These are phyloP conservation scores for Ustilago esculenta DNA, from an alignment of 1,284 basidiomycete genomes.

Conservation along the genomic window DNA sequence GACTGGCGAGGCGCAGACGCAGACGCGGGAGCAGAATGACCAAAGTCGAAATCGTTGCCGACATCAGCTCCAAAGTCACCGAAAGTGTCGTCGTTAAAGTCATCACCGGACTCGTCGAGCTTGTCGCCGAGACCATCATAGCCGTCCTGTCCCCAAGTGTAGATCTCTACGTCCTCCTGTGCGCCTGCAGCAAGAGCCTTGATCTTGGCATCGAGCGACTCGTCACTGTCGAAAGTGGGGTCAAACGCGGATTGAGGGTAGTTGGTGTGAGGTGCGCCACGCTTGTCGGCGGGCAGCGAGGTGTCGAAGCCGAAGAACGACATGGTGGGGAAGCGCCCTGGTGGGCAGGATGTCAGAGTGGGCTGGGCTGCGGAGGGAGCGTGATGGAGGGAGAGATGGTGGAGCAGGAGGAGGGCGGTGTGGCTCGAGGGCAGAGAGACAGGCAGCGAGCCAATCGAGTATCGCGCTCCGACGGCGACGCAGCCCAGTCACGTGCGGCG, in stretches of 20 bases:
- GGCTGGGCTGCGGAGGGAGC: not conserved
- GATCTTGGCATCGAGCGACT: constrained; percentile 64
- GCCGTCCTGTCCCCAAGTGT: constrained; percentile 87
- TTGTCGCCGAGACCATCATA: constrained; percentile 89
- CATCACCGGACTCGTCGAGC: constrained; percentile 75
- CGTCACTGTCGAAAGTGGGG: constrained; percentile 55
- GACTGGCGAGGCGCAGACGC: constrained; percentile 15
- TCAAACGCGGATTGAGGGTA: constrained; percentile 36
- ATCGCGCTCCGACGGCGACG: constrained; percentile 17
- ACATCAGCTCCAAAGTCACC: constrained; percentile 70
- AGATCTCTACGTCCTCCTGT: constrained; percentile 80
- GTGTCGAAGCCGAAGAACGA: constrained; percentile 67
- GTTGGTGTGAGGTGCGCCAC: constrained; percentile 10
- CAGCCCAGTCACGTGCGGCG: too few species aligned
- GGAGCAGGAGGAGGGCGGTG: too few species aligned
- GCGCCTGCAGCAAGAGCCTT: constrained; percentile 71
- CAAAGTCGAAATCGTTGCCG: constrained; percentile 90
- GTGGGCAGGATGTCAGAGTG: not conserved
- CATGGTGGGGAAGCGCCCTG: constrained; percentile 35
- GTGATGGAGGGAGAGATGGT: too few species aligned
- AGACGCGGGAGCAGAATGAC: constrained; percentile 59
- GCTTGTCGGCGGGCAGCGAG: constrained; percentile 55
- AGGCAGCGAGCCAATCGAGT: too few species aligned
- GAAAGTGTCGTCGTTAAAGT: constrained; percentile 83
- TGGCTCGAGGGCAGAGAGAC: too few species aligned